Conservation (phyloP, 371 early-diverging fungal species). For the Mucor ambiguus region DNA sequence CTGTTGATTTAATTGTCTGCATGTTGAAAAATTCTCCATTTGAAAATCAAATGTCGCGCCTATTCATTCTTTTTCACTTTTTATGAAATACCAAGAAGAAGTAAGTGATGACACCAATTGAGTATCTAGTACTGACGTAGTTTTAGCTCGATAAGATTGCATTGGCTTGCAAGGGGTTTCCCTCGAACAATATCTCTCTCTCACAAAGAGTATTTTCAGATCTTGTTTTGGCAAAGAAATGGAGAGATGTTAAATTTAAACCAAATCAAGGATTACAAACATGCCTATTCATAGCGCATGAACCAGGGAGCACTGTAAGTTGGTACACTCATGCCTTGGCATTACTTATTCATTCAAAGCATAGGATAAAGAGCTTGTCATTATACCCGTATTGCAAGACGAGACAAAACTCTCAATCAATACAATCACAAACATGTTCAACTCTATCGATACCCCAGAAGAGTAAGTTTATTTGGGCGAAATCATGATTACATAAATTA, state of each 20-base stretch:
- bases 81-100: conserved; percentile 1
- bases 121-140: background rate
- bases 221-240: conserved; percentile 29
- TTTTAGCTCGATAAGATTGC: conserved; percentile 17
- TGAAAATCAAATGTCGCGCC: background rate
- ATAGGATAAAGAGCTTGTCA: conserved; percentile 5
- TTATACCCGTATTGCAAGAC: conserved; percentile 24
- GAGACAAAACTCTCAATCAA: conserved; percentile 10
- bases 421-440: background rate
- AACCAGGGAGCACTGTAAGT: conserved; percentile 16
- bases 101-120: background rate
- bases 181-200: conserved; percentile 6
- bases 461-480: background rate
- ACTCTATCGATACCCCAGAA: background rate
- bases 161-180: background rate
- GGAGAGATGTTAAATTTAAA: conserved; percentile 25
- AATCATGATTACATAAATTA: background rate
- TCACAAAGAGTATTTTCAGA: conserved; percentile 20
- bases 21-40: background rate
- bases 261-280: conserved; percentile 14
- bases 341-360: background rate
- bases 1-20: background rate
- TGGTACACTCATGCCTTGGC: background rate
- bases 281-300: conserved; percentile 27
- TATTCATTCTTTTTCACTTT: background rate